Conservation (phyloP, 192 early-diverging fungal species). For the Coemansia pectinata region DNA sequence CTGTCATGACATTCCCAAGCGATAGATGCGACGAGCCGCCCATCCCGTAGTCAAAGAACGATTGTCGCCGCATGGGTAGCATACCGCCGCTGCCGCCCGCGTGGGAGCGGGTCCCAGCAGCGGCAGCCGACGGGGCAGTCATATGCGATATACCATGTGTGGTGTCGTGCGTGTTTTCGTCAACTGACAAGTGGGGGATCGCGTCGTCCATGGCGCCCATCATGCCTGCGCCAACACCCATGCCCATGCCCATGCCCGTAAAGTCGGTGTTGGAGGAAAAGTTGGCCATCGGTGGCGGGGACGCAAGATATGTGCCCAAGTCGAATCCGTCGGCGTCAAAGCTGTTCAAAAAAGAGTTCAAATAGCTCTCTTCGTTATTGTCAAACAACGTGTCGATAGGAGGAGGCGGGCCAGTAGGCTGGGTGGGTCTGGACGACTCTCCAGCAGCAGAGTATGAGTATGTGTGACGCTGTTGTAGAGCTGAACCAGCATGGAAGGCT, state of each 20-base stretch:
- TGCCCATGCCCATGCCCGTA: conserved; percentile 44
- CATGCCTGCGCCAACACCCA: conserved; percentile 52
- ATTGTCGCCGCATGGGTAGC: conserved; percentile 26
- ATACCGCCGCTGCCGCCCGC: conserved; percentile 15
- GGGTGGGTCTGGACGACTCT: background rate
- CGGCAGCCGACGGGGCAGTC: background rate
- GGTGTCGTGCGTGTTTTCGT: conserved; percentile 20
- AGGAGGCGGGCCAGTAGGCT: background rate
- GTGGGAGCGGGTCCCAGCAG: background rate
- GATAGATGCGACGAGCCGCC: conserved; percentile 44
- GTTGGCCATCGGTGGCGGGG: conserved; percentile 42
- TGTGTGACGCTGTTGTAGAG: conserved; percentile 16
- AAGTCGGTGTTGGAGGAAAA: conserved; percentile 39
- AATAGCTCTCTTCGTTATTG: conserved; percentile 46
- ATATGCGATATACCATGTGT: conserved; percentile 23
- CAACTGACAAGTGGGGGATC: conserved; percentile 52
- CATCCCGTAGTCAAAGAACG: conserved; percentile 46
- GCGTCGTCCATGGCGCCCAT: conserved; percentile 51
- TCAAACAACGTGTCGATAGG: conserved; percentile 37
- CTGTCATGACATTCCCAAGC: conserved; percentile 48
- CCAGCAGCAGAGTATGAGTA: conserved; percentile 2
- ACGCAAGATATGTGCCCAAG: conserved; percentile 29
- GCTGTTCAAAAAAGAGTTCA: conserved; percentile 52
- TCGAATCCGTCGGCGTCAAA: conserved; percentile 49
- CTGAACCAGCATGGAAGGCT: background rate